phyloP scores from a whole-genome alignment of 257 asterid genomes.

The Salvia rosmarinus region DNA sequence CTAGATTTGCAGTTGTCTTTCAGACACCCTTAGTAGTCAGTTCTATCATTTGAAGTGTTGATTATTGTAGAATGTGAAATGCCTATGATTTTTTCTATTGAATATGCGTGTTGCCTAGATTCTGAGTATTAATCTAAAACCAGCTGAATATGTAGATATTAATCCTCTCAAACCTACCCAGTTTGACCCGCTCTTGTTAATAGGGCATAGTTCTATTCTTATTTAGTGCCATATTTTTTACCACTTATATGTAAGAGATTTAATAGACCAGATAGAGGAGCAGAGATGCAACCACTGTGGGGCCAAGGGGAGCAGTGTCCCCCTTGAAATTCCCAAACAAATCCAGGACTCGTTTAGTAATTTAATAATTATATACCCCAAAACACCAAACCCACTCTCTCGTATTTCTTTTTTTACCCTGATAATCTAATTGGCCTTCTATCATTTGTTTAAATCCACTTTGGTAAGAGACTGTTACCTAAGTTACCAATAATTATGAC shows the following conservation, averaged over 20 bases:
- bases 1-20: background rate
- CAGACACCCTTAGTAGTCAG: background rate
- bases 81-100: background rate
- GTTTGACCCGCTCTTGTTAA: background rate
- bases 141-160: too few species aligned
- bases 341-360: background rate
- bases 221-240: background rate
- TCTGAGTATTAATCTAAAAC: background rate
- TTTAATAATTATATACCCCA: background rate
- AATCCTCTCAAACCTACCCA: background rate
- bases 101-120: background rate
- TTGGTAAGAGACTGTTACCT: background rate
- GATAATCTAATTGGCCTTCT: too few species aligned
- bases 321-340: background rate
- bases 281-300: background rate
- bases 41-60: background rate
- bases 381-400: too few species aligned
- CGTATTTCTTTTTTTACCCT: too few species aligned
- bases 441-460: too few species aligned
- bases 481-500: background rate
- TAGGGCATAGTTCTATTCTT: background rate
- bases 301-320: too few species aligned
- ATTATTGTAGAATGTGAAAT: background rate
- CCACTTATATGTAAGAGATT: background rate
- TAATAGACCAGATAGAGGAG: background rate